Evolutionary conservation across 768 basidiomycete genomes (phyloP).

Genomic region (Suillus discolor): DNA sequence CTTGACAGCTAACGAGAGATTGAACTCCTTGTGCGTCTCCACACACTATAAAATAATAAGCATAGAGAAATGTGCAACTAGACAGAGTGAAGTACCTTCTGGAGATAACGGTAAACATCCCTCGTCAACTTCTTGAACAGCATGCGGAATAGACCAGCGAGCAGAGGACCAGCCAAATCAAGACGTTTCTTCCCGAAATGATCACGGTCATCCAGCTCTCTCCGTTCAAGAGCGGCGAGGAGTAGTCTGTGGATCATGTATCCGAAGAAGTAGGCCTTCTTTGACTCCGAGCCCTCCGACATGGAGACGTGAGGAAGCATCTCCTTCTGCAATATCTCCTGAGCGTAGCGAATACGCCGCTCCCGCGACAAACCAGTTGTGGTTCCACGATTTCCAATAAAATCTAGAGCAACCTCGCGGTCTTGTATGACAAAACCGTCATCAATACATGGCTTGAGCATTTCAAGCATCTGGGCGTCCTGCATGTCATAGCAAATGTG

Average conservation of each 20-base stretch:
- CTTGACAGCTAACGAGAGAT: conserved; percentile 88
- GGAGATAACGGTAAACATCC: conserved; percentile 95
- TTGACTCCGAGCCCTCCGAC: conserved; percentile 93
- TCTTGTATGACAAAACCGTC: conserved; percentile 99
- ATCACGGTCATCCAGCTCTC: conserved; percentile 98
- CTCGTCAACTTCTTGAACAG: conserved; percentile 95
- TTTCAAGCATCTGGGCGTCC: conserved; percentile 94
- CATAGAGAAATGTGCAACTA: neutral
- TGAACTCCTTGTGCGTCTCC: conserved; percentile 94
- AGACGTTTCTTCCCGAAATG: conserved; percentile 99
- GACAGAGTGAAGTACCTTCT: conserved; percentile 66
- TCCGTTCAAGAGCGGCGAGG: conserved; percentile 88
- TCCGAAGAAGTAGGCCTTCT: conserved; percentile 99
- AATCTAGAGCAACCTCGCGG: conserved; percentile 95
- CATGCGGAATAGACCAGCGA: conserved; percentile 98
- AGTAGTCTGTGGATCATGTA: conserved; percentile 99
- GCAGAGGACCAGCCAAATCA: conserved; percentile 92
- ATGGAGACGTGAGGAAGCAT: conserved; percentile 98
- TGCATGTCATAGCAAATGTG: conserved; percentile 99
- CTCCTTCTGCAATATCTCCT: conserved; percentile 98
- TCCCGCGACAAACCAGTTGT: conserved; percentile 91
- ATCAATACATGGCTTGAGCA: conserved; percentile 98
- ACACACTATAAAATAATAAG: conserved; percentile 68
- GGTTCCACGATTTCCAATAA: conserved; percentile 97
- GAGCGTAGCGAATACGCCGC: conserved; percentile 92